Percentiles rank a stretch among this genome's conserved stretches.
These are phyloP conservation scores for Ambrosia hybrid DNA, from an alignment of 140 eudicot species.

Conservation along the genomic window DNA sequence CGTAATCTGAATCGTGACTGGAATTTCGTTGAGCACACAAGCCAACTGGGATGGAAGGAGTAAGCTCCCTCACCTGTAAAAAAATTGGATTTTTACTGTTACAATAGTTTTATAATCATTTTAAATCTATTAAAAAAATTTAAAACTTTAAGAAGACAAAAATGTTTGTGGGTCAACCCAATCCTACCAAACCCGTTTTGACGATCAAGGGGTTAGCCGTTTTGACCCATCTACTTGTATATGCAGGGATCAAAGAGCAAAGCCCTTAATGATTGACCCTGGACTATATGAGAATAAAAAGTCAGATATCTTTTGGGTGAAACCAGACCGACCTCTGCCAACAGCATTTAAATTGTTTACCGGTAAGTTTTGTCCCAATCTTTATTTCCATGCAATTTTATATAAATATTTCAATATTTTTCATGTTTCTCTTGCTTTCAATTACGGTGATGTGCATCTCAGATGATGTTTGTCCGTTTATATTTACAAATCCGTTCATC, in stretches of 20 bases:
- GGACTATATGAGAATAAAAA: conserved; percentile 71
- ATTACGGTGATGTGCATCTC: too few species aligned
- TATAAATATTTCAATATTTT: not conserved
- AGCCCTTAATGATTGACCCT: conserved; percentile 90
- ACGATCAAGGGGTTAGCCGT: not conserved
- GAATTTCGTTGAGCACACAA: conserved; percentile 75
- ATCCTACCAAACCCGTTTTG: not conserved
- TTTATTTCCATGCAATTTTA: not conserved
- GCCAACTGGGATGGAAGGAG: conserved; percentile 76
- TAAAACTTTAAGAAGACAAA: not conserved
- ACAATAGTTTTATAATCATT: not conserved
- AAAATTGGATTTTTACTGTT: not conserved
- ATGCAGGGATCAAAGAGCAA: conserved; percentile 77
- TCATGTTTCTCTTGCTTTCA: too few species aligned
- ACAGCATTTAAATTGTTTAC: conserved; percentile 82
- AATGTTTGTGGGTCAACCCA: not conserved
- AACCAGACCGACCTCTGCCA: conserved; percentile 64
- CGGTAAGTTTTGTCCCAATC: conserved; percentile 45
- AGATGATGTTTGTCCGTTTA: too few species aligned
- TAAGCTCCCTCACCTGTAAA: conserved; percentile 39
- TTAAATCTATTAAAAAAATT: not conserved
- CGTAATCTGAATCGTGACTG: conserved; percentile 50
- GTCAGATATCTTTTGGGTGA: conserved; percentile 74
- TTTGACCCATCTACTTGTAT: conserved; percentile 17
- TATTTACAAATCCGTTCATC: too few species aligned